These are phyloP conservation scores for Fonsecaea nubica DNA, from an alignment of 2,329 filamentous ascomycete species.

Conservation along the genomic window DNA sequence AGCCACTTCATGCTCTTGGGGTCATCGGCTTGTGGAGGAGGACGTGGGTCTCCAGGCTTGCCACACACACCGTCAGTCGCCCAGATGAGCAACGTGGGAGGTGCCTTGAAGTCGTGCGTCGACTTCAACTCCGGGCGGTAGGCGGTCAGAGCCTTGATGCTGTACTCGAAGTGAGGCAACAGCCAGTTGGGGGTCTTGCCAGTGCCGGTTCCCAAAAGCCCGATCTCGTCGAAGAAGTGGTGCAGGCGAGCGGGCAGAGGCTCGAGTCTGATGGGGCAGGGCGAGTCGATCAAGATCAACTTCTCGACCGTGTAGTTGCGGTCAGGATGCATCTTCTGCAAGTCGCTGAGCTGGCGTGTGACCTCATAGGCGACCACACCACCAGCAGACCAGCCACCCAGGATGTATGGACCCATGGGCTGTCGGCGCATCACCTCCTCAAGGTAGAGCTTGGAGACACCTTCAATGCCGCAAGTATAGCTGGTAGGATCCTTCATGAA, in stretches of 20 bases:
- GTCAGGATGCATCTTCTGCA: slow-evolving; percentile 37
- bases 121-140: slow-evolving; percentile 47
- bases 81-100: slow-evolving; percentile 55
- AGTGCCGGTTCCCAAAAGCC: slow-evolving; percentile 55
- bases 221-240: slow-evolving; percentile 56
- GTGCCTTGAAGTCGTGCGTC: slow-evolving; percentile 46
- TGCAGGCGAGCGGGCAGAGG: slow-evolving; percentile 65
- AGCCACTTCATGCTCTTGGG: slow-evolving; percentile 58
- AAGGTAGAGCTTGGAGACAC: slow-evolving; percentile 42
- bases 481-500: slow-evolving; percentile 50
- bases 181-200: slow-evolving; percentile 56
- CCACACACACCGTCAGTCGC: slow-evolving; percentile 57
- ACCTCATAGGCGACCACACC: slow-evolving; percentile 49
- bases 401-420: slow-evolving; percentile 47
- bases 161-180: slow-evolving; percentile 59
- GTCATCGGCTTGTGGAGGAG: slow-evolving; percentile 51
- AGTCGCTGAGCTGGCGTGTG: slow-evolving; percentile 40
- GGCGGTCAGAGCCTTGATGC: slow-evolving; percentile 55
- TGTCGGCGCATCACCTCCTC: slow-evolving; percentile 45
- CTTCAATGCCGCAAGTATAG: slow-evolving; percentile 42
- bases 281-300: slow-evolving; percentile 69
- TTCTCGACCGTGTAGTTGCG: slow-evolving; percentile 55
- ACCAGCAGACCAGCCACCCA: slow-evolving; percentile 50
- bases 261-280: slow-evolving; percentile 70
- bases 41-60: slow-evolving; percentile 50